These are phyloP conservation scores for Sugiyamaella marilandica DNA, from an alignment of 805 yeast genomes.

Conservation along the genomic window DNA sequence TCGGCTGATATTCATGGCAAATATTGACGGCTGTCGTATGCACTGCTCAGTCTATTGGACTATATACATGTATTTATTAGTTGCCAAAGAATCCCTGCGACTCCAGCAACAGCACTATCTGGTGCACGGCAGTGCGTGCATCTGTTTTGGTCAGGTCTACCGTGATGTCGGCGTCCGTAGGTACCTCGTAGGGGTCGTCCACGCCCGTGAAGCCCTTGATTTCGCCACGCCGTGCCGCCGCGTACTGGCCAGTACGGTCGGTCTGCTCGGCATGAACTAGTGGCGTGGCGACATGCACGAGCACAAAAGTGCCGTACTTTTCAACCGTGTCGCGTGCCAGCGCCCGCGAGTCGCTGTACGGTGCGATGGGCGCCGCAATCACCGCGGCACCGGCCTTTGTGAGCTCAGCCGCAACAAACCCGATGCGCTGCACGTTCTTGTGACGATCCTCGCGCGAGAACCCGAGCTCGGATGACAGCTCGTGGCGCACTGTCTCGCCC, in stretches of 20 bases:
- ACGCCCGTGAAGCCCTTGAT: constrained; percentile 46
- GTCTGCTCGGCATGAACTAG: constrained; percentile 42
- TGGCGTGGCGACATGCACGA: constrained; percentile 49
- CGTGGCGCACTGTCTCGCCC: constrained; percentile 40
- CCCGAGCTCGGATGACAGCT: constrained; percentile 39
- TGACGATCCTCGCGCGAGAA: constrained; percentile 37
- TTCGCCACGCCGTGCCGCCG: constrained; percentile 43
- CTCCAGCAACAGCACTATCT: constrained; percentile 66
- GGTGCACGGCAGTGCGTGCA: constrained; percentile 67
- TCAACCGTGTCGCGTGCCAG: constrained; percentile 41
- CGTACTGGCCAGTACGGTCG: constrained; percentile 49
- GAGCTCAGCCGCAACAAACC: constrained; percentile 67
- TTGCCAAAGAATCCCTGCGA: constrained; percentile 73
- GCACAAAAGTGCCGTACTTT: constrained; percentile 48
- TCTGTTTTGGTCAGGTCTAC: constrained; percentile 51
- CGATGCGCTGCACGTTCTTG: constrained; percentile 43
- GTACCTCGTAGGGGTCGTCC: constrained; percentile 43
- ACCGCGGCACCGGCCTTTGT: constrained; percentile 92
- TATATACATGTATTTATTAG: constrained; percentile 18
- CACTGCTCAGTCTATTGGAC: neutral
- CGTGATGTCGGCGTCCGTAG: constrained; percentile 52
- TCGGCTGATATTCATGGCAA: too few species aligned
- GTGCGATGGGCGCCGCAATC: constrained; percentile 57
- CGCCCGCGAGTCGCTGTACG: constrained; percentile 41
- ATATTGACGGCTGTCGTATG: too few species aligned